Base-by-base conservation (phyloP, 2,329 filamentous ascomycete genomes). In the Coleophoma cylindrospora region DNA sequence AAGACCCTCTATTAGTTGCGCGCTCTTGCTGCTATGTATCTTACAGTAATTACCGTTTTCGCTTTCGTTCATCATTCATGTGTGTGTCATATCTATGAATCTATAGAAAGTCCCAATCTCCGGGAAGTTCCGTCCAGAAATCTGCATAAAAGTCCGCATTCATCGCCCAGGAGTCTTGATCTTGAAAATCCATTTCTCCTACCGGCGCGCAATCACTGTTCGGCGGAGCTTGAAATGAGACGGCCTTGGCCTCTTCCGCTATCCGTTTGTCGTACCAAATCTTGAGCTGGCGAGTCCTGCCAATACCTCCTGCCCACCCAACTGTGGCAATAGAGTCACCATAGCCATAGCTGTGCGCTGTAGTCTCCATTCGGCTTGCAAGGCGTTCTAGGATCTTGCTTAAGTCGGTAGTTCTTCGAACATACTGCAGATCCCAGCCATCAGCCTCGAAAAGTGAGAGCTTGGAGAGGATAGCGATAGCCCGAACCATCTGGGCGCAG, bases 391-490 rank as follows among this genome's bases (percentile, higher is more conserved):
- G 27, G 27, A 44, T 32, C 10, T n/a, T 9, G 5, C n/a, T 12
- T 15, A 44, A 33, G 22, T 44, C 21, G 4, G 11, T 15, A 32
- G 27, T 27, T 21, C 7, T 33, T 15, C 41, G 41, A 13, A 48
- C 38, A 37, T 44, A 21, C 17, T 22, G 43, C n/a, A n/a, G 12
- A 34, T 54, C 40, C 52, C 52, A 54, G 21, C 51, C 52, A 5
- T 54, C 52, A 43, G 41, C 52, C 10, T 43, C 17, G 22, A 51
- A 54, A 12, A 54, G 43, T 21, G 49, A 49, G 2, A 54, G 36
- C 22, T 49, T 51, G 6, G 52, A 54, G 33, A 54, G 40, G 14
- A 43, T 47, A 34, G 48, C 48, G 34, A 54, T 49, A 10, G 40
- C 45, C 34, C 45, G 47, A 22, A 46, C 44, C 17, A 51, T 51